Evolutionary conservation across 257 asterid genomes (phyloP), one percentile per base, ranked within the genome.

Genomic region (Schizonepeta tenuifolia): DNA sequence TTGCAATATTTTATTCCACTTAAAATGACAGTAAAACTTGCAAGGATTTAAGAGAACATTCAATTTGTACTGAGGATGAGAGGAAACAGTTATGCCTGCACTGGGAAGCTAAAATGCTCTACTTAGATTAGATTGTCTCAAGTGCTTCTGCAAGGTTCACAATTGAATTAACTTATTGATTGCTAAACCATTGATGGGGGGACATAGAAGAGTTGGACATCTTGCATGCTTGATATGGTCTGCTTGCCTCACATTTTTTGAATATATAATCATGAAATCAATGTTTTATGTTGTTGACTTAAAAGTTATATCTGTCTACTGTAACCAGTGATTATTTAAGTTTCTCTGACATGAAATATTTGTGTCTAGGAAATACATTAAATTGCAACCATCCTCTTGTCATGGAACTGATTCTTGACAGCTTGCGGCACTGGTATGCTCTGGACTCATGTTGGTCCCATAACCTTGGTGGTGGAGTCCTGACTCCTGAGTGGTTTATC

Each of bases 381-480:
- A 94, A 91, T 75, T 94, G 99, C 80, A 94, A 94, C 83, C 99
- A 94, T 78, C 98, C 99, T 70, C 90, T 88, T 36, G 97, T 94
- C 79, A 89, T 88, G 99, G 97, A 94, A 78, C 80, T 94, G 67
- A 80, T 94, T 82, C 98, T 94, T 63, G 97, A 88, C 79, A 94
- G 99, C 88, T 82, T 94, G 85, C 89, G 96, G 81, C 97, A 94
- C 84, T 94, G 99, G 99, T 94, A 94, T 61, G 67, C 65, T 54
- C 75, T 49, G 64, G 64, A 68, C 63, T 81, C 70, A 73, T 60
- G 41, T 65, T 66, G 6, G 54, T 66, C 46, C 20, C 46, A 28
- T 35, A 51, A 15, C 72, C 76, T 75, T 71, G 40, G 49, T 59
- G 33, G n/a, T 35, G 41, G 64, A 54, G 65, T 61, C 44, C 69